Percentiles rank a stretch among this genome's conserved stretches.
Evolutionary conservation across 1,139 yeast species (phyloP).

Genomic region (Saccharomyces pastorianus): DNA sequence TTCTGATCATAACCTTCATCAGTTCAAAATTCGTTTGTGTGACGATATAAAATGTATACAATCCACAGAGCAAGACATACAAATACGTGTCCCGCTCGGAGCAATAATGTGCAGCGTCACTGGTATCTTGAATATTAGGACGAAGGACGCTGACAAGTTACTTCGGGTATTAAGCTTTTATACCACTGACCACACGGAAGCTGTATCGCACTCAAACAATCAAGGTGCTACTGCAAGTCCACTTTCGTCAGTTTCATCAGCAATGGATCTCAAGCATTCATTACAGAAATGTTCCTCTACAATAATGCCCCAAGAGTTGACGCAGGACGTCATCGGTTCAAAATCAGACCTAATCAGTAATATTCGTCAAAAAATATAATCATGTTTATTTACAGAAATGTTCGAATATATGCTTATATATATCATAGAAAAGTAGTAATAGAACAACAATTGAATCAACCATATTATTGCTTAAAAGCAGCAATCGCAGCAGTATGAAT

Average conservation of each 20-base stretch:
- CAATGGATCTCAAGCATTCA: neutral
- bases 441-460: neutral
- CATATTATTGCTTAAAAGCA: slow-evolving; percentile 30
- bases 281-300: neutral
- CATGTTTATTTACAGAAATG: neutral
- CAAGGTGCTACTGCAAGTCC: neutral
- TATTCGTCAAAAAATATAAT: neutral
- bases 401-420: neutral
- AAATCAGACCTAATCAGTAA: neutral
- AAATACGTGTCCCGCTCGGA: slow-evolving; percentile 20
- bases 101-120: neutral
- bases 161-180: neutral
- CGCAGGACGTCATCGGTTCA: neutral
- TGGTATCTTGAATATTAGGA: neutral
- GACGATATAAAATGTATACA: slow-evolving; percentile 19
- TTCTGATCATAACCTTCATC: neutral
- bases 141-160: neutral
- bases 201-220: neutral
- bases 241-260: neutral
- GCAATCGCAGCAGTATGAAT: slow-evolving; percentile 74
- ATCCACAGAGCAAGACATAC: slow-evolving; percentile 31
- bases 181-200: neutral
- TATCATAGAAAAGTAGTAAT: neutral
- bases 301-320: neutral
- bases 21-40: slow-evolving; percentile 15